Evolutionary conservation across 164 flowering plant species (phyloP).

Genomic region (Aristolochia californica): DNA sequence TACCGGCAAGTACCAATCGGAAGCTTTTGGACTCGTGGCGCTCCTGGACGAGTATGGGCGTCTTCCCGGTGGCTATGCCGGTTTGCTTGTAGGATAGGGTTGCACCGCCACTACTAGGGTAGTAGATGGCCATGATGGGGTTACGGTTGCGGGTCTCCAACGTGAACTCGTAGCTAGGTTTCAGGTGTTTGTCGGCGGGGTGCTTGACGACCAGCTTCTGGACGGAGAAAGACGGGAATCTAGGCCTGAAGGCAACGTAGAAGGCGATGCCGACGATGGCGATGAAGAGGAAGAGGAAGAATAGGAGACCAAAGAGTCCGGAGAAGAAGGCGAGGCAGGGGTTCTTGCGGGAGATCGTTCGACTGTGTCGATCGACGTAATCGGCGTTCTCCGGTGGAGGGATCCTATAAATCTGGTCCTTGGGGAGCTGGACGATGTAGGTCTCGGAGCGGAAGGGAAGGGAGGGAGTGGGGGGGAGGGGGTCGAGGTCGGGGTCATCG

Average conservation of each 20-base stretch:
- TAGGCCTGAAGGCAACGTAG: slow-evolving; percentile 13
- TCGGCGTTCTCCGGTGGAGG: slow-evolving; percentile 63
- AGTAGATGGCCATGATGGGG: slow-evolving; percentile 13
- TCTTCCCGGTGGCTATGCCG: slow-evolving; percentile 26
- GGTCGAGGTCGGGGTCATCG: not conserved
- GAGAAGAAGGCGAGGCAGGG: slow-evolving; percentile 4
- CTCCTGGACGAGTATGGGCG: slow-evolving; percentile 13
- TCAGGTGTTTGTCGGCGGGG: not conserved
- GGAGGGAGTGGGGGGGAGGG: not conserved
- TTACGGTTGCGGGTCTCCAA: slow-evolving; percentile 25
- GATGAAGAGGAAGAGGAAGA: slow-evolving; percentile 11
- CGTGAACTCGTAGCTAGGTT: slow-evolving; percentile 12
- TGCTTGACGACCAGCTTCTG: slow-evolving; percentile 11
- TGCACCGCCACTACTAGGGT: slow-evolving; percentile 22
- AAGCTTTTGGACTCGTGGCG: slow-evolving; percentile 4
- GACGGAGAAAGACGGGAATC: slow-evolving; percentile 23
- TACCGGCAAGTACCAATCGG: slow-evolving; percentile 9
- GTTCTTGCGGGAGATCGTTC: not conserved
- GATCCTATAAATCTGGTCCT: slow-evolving; percentile 59
- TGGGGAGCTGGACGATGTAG: slow-evolving; percentile 56
- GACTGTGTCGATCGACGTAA: slow-evolving; percentile 24
- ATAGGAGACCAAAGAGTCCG: slow-evolving; percentile 10
- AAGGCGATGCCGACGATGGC: slow-evolving; percentile 11
- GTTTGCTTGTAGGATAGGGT: slow-evolving; percentile 18
- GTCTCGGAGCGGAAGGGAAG: slow-evolving; percentile 17